Conservation (phyloP, 768 basidiomycete genomes). For the Trametes cinnabarina region DNA sequence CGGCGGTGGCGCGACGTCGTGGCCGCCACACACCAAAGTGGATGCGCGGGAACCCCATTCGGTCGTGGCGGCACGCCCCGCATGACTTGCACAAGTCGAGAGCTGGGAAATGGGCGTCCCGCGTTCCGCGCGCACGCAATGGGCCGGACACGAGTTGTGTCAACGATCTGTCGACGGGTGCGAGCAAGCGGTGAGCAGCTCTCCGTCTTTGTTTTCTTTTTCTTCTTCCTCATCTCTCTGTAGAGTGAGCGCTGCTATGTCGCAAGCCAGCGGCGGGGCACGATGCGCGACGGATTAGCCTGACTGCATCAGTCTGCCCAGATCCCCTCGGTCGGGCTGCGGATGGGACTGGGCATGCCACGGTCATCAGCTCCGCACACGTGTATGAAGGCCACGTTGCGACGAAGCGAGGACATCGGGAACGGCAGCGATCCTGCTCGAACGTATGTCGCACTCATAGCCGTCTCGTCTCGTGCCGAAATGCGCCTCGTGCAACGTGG, state of each 20-base stretch:
- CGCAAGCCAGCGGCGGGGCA: background rate
- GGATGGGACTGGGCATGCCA: constrained; percentile 4
- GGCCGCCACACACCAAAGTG: background rate
- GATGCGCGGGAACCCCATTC: background rate
- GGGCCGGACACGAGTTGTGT: background rate
- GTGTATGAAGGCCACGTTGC: constrained; percentile 15
- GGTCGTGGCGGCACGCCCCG: background rate
- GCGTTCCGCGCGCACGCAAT: background rate
- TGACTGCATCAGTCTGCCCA: background rate
- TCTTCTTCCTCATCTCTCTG: background rate
- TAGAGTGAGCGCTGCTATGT: background rate
- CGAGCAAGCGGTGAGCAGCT: background rate
- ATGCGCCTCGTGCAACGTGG: background rate
- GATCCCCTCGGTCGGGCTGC: constrained; percentile 5
- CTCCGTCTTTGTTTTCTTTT: background rate
- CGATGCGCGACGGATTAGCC: constrained; percentile 2
- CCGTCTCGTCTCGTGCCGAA: background rate
- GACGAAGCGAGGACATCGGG: constrained; percentile 3
- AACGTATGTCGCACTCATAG: background rate
- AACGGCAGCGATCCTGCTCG: constrained; percentile 4
- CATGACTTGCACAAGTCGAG: background rate
- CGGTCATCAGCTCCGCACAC: constrained; percentile 18
- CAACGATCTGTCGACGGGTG: constrained; percentile 2
- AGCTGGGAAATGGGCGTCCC: background rate
- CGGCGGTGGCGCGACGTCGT: background rate